Evolutionary conservation across 352 stramenopile species (phyloP).

Genomic region (Saprolegnia parasitica): DNA sequence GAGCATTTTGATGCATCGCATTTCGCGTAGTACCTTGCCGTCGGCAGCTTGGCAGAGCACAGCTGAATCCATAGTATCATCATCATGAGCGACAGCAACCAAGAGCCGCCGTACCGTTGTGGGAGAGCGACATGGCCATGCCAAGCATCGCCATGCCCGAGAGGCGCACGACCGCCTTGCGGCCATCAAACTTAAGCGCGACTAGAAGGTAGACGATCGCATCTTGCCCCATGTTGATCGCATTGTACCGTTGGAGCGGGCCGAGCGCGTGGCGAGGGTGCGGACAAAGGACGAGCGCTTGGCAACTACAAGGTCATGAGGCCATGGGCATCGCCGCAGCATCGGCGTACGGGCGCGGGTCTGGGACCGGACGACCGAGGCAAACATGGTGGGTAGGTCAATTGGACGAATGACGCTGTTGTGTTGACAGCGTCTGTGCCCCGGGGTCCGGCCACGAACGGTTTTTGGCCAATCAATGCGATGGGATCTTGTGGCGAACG

Average conservation of each 20-base stretch:
- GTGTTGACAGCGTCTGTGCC: background rate
- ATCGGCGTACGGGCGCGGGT: background rate
- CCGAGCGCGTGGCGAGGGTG: slow-evolving; percentile 9
- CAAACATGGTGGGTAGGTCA: background rate
- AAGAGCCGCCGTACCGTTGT: background rate
- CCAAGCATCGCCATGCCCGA: slow-evolving; percentile 20
- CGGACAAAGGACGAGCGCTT: slow-evolving; percentile 25
- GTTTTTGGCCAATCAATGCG: background rate
- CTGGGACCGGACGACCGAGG: slow-evolving; percentile 14
- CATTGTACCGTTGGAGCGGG: slow-evolving; percentile 13
- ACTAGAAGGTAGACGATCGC: background rate
- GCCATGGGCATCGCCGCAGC: background rate
- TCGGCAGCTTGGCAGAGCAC: background rate
- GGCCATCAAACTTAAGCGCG: slow-evolving; percentile 20
- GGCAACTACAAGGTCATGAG: background rate
- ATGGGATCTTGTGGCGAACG: background rate
- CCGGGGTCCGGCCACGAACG: background rate
- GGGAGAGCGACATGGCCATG: background rate
- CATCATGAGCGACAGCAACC: background rate
- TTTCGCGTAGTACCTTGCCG: background rate
- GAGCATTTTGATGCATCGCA: no score
- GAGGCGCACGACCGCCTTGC: slow-evolving; percentile 11
- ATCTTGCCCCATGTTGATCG: background rate
- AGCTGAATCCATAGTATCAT: slow-evolving; percentile 6
- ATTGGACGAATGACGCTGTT: background rate